phyloP scores from a whole-genome alignment of 2,329 filamentous ascomycete genomes.

The Mollisiaceae sp. region DNA sequence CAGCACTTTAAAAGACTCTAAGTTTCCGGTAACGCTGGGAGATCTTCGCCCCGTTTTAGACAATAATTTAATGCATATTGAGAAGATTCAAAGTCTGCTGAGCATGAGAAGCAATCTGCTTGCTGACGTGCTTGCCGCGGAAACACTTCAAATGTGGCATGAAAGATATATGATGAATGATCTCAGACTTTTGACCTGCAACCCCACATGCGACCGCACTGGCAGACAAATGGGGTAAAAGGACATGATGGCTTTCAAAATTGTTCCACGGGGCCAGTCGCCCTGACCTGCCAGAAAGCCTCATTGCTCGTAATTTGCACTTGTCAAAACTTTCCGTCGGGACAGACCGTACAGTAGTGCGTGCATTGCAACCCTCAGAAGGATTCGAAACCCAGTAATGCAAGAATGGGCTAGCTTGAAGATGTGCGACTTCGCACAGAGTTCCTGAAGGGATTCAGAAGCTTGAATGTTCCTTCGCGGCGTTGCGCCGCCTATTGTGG shows the following conservation, averaged over 20 bases:
- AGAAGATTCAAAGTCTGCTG: conserved; percentile 5
- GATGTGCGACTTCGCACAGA: conserved; percentile 9
- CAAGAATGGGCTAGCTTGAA: conserved; percentile 1
- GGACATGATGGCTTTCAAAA: conserved; percentile 1
- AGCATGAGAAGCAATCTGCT: conserved; percentile 7
- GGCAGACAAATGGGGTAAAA: conserved; percentile 14
- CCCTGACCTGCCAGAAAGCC: conserved; percentile 4
- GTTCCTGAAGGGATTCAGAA: conserved; percentile 15
- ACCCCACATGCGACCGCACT: conserved; percentile 19
- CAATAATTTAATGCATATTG: background rate
- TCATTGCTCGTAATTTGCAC: background rate
- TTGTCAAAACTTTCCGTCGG: conserved; percentile 4
- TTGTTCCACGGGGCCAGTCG: background rate
- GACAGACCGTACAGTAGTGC: conserved; percentile 15
- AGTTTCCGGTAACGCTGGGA: conserved; percentile 1
- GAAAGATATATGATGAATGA: background rate
- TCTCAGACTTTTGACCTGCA: conserved; percentile 6
- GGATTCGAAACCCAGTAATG: conserved; percentile 11
- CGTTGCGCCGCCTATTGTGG: background rate
- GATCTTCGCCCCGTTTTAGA: background rate
- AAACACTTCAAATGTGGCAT: background rate
- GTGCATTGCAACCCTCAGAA: conserved; percentile 8
- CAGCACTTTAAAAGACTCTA: conserved; percentile 6
- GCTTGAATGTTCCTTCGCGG: conserved; percentile 11
- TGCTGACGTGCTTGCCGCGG: conserved; percentile 7